Evolutionary conservation across 164 flowering plant genomes (phyloP), one percentile per base, ranked within the genome.

Genomic region (Santalum album): DNA sequence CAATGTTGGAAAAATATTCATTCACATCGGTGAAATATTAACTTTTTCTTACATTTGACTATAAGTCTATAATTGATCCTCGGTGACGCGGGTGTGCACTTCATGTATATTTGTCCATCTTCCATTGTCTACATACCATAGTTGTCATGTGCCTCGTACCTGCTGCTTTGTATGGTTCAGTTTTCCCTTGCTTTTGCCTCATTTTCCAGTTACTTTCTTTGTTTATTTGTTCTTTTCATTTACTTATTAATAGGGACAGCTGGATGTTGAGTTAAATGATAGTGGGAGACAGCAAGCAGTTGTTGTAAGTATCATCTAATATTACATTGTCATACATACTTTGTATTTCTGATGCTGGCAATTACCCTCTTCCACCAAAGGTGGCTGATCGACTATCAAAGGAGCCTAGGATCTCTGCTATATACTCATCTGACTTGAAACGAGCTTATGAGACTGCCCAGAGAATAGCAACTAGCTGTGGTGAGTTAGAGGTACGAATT

Each of bases 381-480:
- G 88, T 88, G 48, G 96, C 90, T 66, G 74, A 78, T 42, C 71
- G 84, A 24, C 69, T 91, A 52, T 76, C 90, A 25, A 77, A 60
- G 70, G 95, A 78, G 55, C 62, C 72, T 22, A 75, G 72, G 44
- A 65, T 88, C 52, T 76, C 98, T 56, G 80, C 68, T 19, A 59
- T 88, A 3, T 91, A 87, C 61, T 75, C 96, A n/a, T 91, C 98
- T 52, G 98, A 91, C 66, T 70, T 86, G 77, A 82, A 73, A 56
- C 68, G 98, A 65, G 98, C 96, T 19, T 57, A 43, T 52, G 86
- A 75, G 25, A 89, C 99, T 15, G 99, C 96, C 35, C 73, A 83
- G 71, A 72, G 51, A n/a, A 92, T 92, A 63, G 89, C 95, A 53
- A 58, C 59, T 43, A 57, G 61, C 6, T 89, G 91, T 72, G 90